A percentile compares a stretch with the other conserved stretches of the same genome.
Conservation (phyloP, 2,329 filamentous ascomycete species). For the Elsinoe ampelina region DNA sequence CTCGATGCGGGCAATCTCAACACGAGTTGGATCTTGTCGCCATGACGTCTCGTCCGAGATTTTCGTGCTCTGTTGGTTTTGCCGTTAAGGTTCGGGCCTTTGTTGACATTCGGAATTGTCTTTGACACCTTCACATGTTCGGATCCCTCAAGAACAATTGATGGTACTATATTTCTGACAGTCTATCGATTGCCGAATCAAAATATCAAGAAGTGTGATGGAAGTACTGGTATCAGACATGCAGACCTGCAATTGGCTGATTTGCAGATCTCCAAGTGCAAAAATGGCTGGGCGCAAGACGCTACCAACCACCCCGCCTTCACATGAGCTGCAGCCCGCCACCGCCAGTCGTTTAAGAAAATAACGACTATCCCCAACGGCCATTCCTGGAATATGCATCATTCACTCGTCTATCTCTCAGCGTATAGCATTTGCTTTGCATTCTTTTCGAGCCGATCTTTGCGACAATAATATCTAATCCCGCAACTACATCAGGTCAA, state of each 20-base stretch:
- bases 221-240: background rate
- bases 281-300: slow-evolving; percentile 9
- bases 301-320: slow-evolving; percentile 10
- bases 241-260: background rate
- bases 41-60: background rate
- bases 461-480: background rate
- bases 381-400: background rate
- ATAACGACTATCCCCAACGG: slow-evolving; percentile 14
- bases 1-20: background rate
- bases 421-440: no score
- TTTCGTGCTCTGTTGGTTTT: background rate
- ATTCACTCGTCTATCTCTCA: background rate
- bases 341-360: background rate
- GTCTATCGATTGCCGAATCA: background rate
- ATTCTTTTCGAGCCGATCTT: background rate
- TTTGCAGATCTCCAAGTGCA: background rate
- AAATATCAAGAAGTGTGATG: background rate
- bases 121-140: slow-evolving; percentile 8
- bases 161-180: background rate
- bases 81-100: slow-evolving; percentile 5
- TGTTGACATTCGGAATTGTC: background rate
- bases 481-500: background rate
- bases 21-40: background rate
- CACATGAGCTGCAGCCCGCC: background rate
- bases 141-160: background rate